Percentiles rank a stretch among this genome's conserved stretches.
phyloP scores from a whole-genome alignment of 75 land plant species.

The Selaginella moellendorffii region DNA sequence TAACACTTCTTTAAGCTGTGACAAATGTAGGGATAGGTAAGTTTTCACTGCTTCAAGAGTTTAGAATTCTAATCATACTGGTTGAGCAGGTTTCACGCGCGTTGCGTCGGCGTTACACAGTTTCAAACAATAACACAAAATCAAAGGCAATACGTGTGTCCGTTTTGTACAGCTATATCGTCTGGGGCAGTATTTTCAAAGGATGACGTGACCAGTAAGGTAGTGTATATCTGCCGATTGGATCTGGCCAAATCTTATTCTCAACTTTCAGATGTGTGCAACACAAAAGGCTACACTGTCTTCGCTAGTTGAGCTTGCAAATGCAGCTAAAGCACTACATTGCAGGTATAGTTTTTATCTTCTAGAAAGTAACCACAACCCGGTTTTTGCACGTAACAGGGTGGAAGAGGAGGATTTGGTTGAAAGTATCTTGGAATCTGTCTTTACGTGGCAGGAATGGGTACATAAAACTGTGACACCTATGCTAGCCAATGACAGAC shows the following conservation, averaged over 20 bases:
- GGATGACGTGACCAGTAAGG: slow-evolving; percentile 18
- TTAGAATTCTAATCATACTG: neutral
- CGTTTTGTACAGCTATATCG: slow-evolving; percentile 25
- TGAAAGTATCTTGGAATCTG: slow-evolving; percentile 7
- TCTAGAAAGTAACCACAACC: neutral
- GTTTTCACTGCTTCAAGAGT: neutral
- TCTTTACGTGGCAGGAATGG: slow-evolving; percentile 16
- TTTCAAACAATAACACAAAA: slow-evolving; percentile 13
- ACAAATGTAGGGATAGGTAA: slow-evolving; percentile 24
- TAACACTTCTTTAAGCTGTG: slow-evolving; percentile 15
- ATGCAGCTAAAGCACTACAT: slow-evolving; percentile 10
- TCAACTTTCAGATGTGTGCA: slow-evolving; percentile 15
- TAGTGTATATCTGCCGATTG: no score
- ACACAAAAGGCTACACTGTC: slow-evolving; percentile 19
- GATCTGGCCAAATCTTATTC: no score
- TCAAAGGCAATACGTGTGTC: slow-evolving; percentile 27
- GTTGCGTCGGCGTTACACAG: slow-evolving; percentile 15
- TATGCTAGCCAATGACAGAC: slow-evolving; percentile 3
- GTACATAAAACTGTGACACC: slow-evolving; percentile 15
- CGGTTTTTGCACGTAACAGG: slow-evolving; percentile 9
- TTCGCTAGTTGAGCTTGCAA: slow-evolving; percentile 13
- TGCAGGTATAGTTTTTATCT: slow-evolving; percentile 18
- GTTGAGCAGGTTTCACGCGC: slow-evolving; percentile 23
- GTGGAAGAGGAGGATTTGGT: slow-evolving; percentile 22
- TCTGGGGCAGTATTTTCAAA: slow-evolving; percentile 14